These are phyloP conservation scores for Cryptococcus sp. DNA, from an alignment of 1,284 basidiomycete species.

Conservation along the genomic window DNA sequence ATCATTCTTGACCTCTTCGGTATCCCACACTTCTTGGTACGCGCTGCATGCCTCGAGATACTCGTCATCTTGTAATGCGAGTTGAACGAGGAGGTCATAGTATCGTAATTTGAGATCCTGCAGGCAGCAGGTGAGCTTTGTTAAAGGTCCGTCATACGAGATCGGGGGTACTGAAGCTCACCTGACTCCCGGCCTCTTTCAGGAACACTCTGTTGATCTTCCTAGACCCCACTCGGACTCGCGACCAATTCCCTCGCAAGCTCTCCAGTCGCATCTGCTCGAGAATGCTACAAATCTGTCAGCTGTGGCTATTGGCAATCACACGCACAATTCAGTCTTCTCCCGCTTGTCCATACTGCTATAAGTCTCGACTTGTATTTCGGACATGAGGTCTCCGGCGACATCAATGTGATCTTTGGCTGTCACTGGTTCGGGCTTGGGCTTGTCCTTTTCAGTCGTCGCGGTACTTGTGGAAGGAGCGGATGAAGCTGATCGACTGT, in stretches of 20 bases:
- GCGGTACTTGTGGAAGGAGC: constrained; percentile 16
- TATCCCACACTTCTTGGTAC: constrained; percentile 96
- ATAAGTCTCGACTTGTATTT: constrained; percentile 98
- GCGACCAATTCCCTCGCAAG: constrained; percentile 75
- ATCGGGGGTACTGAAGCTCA: constrained; percentile 50
- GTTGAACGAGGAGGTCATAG: constrained; percentile 95
- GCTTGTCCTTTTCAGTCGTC: constrained; percentile 37
- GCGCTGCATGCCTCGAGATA: constrained; percentile 95
- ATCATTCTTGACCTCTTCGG: constrained; percentile 84
- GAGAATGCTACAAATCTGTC: constrained; percentile 61
- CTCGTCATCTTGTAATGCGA: constrained; percentile 77
- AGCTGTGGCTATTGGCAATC: neutral
- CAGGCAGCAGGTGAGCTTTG: neutral
- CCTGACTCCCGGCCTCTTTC: constrained; percentile 84
- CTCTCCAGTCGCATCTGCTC: constrained; percentile 97
- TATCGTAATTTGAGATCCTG: constrained; percentile 95
- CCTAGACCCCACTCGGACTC: constrained; percentile 84
- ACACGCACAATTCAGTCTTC: constrained; percentile 83
- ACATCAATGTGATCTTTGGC: constrained; percentile 66
- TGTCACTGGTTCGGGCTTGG: constrained; percentile 51
- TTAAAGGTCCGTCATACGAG: too few species aligned
- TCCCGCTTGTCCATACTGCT: constrained; percentile 97
- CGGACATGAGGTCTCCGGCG: constrained; percentile 86
- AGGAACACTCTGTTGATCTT: constrained; percentile 95
- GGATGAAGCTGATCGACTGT: constrained; percentile 5